Percentiles rank a stretch among this genome's conserved stretches.
These are phyloP conservation scores for Aspergillus funiculosus DNA, from an alignment of 495 filamentous ascomycete genomes.

Conservation along the genomic window DNA sequence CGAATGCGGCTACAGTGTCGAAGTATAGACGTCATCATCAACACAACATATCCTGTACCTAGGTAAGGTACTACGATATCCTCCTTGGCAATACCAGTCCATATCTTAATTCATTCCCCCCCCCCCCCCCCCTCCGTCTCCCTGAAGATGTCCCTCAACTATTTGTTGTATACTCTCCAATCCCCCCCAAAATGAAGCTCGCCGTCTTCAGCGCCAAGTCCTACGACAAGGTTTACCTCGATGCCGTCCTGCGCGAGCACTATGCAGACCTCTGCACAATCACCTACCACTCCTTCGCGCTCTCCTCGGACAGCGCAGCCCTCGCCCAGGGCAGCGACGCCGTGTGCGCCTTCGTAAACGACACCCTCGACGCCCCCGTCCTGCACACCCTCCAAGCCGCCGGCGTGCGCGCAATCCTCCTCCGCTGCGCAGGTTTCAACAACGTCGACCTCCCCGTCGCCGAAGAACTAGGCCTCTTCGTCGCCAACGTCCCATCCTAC, in stretches of 20 bases:
- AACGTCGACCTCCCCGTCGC: constrained; percentile 57
- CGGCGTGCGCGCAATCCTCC: constrained; percentile 52
- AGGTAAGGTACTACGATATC: no score
- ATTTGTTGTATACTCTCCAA: no score
- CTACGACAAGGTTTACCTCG: constrained; percentile 52
- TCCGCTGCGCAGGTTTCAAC: constrained; percentile 69
- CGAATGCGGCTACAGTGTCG: no score
- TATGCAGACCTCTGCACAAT: constrained; percentile 33
- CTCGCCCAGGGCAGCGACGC: constrained; percentile 51
- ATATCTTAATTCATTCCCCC: no score
- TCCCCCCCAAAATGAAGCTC: constrained; percentile 51
- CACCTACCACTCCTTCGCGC: constrained; percentile 51
- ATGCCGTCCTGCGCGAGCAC: constrained; percentile 20
- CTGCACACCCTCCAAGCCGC: constrained; percentile 41
- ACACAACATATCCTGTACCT: no score
- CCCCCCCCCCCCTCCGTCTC: no score
- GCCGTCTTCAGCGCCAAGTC: constrained; percentile 59
- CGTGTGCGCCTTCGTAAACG: constrained; percentile 70
- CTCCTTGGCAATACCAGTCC: no score
- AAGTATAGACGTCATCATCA: no score
- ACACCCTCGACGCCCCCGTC: constrained; percentile 47
- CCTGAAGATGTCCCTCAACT: no score
- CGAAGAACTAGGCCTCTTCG: constrained; percentile 52
- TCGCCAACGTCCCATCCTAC: constrained; percentile 64
- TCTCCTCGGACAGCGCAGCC: constrained; percentile 50